A percentile compares a stretch with the other conserved stretches of the same genome.
phyloP scores from a whole-genome alignment of 352 stramenopile genomes.

The Globisporangium nodosum region DNA sequence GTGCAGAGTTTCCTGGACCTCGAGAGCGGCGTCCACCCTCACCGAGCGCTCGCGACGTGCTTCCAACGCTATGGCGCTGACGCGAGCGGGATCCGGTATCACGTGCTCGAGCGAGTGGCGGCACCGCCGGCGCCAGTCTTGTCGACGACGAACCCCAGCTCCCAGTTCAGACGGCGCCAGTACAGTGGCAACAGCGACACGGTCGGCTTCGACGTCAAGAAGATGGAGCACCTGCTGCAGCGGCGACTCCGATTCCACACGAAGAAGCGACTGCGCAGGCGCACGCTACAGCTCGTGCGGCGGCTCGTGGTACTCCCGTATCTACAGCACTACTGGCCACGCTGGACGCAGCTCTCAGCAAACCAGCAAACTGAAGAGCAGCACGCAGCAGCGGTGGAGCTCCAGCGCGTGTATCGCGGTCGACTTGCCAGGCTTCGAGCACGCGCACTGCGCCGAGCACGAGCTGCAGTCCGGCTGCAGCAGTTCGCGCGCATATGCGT shows the following conservation, averaged over 20 bases:
- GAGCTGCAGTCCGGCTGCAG: slow-evolving; percentile 23
- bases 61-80: slow-evolving; percentile 37
- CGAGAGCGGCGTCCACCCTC: slow-evolving; percentile 28
- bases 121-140: slow-evolving; percentile 5
- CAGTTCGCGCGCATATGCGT: slow-evolving; percentile 26
- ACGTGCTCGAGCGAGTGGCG: slow-evolving; percentile 44
- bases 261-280: slow-evolving; percentile 19
- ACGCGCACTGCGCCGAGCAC: not conserved
- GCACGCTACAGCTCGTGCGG: slow-evolving; percentile 31
- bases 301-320: slow-evolving; percentile 28
- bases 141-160: not conserved
- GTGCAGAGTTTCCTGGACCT: slow-evolving; percentile 47
- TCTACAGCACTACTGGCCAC: slow-evolving; percentile 25
- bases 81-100: slow-evolving; percentile 44
- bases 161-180: not conserved
- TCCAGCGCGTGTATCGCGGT: slow-evolving; percentile 37
- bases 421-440: slow-evolving; percentile 1
- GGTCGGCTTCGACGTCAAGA: slow-evolving; percentile 38
- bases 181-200: not conserved
- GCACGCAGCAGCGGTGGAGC: slow-evolving; percentile 23
- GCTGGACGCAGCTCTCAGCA: slow-evolving; percentile 19
- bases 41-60: slow-evolving; percentile 34
- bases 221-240: slow-evolving; percentile 43
- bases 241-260: slow-evolving; percentile 33
- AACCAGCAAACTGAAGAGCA: slow-evolving; percentile 17